Conservation (phyloP, 306 rosid species). For the Quercus robur region DNA sequence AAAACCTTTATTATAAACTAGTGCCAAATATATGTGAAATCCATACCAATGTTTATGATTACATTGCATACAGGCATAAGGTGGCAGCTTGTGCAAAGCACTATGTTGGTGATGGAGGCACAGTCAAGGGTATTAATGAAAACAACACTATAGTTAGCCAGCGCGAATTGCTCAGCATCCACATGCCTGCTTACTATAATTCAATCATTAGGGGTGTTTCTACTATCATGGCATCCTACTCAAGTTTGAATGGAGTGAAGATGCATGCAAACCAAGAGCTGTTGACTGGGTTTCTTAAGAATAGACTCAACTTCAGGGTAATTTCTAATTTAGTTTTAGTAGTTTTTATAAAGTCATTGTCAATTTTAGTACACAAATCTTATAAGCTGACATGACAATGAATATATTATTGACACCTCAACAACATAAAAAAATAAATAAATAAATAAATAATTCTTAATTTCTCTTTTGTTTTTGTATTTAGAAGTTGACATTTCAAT, state of each 20-base stretch:
- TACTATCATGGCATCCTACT: constrained; percentile 5
- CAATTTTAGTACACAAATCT: no score
- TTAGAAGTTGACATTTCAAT: no score
- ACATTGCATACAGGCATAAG: background rate
- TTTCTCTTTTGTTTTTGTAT: no score
- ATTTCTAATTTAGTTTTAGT: background rate
- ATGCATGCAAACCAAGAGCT: background rate
- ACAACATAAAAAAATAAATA: no score
- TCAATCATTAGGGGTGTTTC: constrained; percentile 2
- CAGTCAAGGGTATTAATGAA: background rate
- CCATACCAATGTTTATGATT: background rate
- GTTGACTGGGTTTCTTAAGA: constrained; percentile 1
- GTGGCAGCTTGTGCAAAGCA: constrained; percentile 16
- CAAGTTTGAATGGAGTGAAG: constrained; percentile 15
- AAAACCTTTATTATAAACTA: background rate
- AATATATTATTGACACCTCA: no score
- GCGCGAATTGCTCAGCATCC: background rate
- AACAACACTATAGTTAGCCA: background rate
- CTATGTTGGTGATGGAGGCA: constrained; percentile 14
- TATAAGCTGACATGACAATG: no score
- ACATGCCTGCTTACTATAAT: constrained; percentile 12
- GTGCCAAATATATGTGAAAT: no score
- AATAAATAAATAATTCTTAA: no score
- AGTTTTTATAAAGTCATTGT: background rate
- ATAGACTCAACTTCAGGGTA: background rate